A percentile compares a stretch with the other conserved stretches of the same genome.
These are phyloP conservation scores for Botryotinia calthae DNA, from an alignment of 2,329 filamentous ascomycete genomes.

Conservation along the genomic window DNA sequence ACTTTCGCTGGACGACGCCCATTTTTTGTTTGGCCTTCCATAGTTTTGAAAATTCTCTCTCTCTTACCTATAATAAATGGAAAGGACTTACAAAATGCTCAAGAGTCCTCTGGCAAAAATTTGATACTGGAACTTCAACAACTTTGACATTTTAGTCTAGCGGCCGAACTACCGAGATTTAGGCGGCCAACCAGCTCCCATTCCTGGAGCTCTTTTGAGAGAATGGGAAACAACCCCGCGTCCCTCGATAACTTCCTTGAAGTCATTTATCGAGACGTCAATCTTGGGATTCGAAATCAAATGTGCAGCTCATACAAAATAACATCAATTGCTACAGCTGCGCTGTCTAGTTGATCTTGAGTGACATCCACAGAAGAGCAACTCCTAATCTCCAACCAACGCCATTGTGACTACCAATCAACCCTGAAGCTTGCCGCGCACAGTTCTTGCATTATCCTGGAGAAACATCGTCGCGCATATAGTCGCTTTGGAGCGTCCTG, in stretches of 20 bases:
- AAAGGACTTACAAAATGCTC: background rate
- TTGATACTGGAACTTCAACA: background rate
- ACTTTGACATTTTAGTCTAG: background rate
- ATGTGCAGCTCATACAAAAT: constrained; percentile 17
- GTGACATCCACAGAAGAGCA: background rate
- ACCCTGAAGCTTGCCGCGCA: constrained; percentile 8
- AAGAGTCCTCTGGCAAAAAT: background rate
- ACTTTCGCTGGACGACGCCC: constrained; percentile 11
- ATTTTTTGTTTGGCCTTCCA: background rate
- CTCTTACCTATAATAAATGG: background rate
- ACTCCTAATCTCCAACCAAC: background rate
- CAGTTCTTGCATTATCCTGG: constrained; percentile 7
- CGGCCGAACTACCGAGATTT: constrained; percentile 10
- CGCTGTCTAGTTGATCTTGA: constrained; percentile 15
- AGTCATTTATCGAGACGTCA: constrained; percentile 1
- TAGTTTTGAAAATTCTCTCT: background rate
- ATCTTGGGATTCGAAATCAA: constrained; percentile 4
- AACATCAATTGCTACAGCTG: constrained; percentile 16
- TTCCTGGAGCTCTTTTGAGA: background rate
- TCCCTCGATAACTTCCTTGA: background rate
- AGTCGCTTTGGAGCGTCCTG: background rate
- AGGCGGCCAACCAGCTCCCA: constrained; percentile 9
- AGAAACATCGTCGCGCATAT: background rate
- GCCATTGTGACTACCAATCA: background rate
- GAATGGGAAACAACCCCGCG: constrained; percentile 18